A percentile compares a stretch with the other conserved stretches of the same genome.
Evolutionary conservation across 768 basidiomycete genomes (phyloP).

Genomic region (Phlebiopsis gigantea): DNA sequence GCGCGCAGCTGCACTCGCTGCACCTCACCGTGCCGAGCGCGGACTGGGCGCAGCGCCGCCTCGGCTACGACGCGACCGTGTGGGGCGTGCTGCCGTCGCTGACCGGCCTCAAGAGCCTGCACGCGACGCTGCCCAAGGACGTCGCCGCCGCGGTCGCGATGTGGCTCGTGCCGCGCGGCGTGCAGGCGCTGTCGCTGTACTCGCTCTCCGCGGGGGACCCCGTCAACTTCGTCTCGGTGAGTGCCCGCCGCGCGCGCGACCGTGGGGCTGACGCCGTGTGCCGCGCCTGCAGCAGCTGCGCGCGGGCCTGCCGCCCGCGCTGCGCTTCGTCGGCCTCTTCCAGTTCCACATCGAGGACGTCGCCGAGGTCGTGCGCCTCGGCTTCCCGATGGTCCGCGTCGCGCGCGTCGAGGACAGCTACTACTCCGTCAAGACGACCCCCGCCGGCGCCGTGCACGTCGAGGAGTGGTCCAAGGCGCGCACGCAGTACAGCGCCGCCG

Average conservation of each 20-base stretch:
- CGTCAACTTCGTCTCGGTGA: slow-evolving; percentile 24
- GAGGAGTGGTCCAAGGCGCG: slow-evolving; percentile 55
- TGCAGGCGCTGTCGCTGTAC: slow-evolving; percentile 25
- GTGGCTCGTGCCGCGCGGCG: slow-evolving; percentile 55
- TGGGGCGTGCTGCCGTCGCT: slow-evolving; percentile 69
- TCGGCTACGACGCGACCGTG: slow-evolving; percentile 64
- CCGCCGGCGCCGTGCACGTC: slow-evolving; percentile 28
- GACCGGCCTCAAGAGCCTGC: slow-evolving; percentile 43
- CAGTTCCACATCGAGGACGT: slow-evolving; percentile 39
- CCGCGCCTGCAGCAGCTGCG: slow-evolving; percentile 47
- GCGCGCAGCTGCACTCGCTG: slow-evolving; percentile 47
- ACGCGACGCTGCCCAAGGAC: slow-evolving; percentile 60
- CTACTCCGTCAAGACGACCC: slow-evolving; percentile 40
- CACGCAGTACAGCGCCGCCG: slow-evolving; percentile 43
- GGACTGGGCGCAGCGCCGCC: slow-evolving; percentile 41
- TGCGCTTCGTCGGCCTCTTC: slow-evolving; percentile 53
- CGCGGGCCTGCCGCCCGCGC: slow-evolving; percentile 44
- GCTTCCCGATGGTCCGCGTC: slow-evolving; percentile 58
- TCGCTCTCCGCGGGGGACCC: slow-evolving; percentile 21
- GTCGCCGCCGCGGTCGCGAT: slow-evolving; percentile 57
- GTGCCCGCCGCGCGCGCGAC: slow-evolving; percentile 3
- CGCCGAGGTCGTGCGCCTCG: slow-evolving; percentile 44
- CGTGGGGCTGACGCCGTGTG: neutral
- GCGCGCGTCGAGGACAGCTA: slow-evolving; percentile 48
- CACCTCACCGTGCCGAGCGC: slow-evolving; percentile 32